phyloP scores from a whole-genome alignment of 2,329 filamentous ascomycete species.

The Aspergillus carbonarius region DNA sequence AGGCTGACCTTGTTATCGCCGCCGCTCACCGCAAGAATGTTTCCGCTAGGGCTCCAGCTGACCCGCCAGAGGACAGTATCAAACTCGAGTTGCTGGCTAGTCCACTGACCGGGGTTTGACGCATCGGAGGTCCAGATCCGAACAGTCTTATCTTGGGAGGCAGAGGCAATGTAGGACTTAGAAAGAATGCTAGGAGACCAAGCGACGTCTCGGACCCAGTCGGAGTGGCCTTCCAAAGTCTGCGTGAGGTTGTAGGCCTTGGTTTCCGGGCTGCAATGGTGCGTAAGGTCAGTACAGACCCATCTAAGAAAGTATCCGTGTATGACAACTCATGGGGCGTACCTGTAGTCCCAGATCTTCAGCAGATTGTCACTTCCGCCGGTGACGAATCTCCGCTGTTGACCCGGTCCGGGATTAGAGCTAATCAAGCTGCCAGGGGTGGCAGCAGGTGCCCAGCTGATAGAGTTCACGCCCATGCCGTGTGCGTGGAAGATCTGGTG shows the following conservation, averaged over 20 bases:
- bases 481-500: slow-evolving; percentile 89
- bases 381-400: slow-evolving; percentile 83
- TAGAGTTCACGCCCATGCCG: slow-evolving; percentile 90
- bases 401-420: slow-evolving; percentile 61
- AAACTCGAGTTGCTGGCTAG: slow-evolving; percentile 79
- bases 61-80: slow-evolving; percentile 92
- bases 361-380: slow-evolving; percentile 91
- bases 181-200: slow-evolving; percentile 95
- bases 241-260: slow-evolving; percentile 54
- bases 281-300: slow-evolving; percentile 5
- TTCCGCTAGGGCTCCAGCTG: slow-evolving; percentile 96
- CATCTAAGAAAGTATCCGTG: background rate
- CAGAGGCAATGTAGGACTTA: slow-evolving; percentile 95
- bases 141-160: slow-evolving; percentile 94
- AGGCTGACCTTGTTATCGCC: slow-evolving; percentile 95
- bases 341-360: slow-evolving; percentile 87
- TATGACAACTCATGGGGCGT: slow-evolving; percentile 24
- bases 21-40: slow-evolving; percentile 89
- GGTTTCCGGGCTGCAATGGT: slow-evolving; percentile 45
- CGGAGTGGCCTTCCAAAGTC: slow-evolving; percentile 74
- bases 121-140: slow-evolving; percentile 89
- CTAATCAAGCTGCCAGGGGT: slow-evolving; percentile 81
- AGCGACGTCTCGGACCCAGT: slow-evolving; percentile 97
- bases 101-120: slow-evolving; percentile 70
- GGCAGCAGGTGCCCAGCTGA: slow-evolving; percentile 89